phyloP scores from a whole-genome alignment of 805 yeast species.

The Metschnikowia shivogae region DNA sequence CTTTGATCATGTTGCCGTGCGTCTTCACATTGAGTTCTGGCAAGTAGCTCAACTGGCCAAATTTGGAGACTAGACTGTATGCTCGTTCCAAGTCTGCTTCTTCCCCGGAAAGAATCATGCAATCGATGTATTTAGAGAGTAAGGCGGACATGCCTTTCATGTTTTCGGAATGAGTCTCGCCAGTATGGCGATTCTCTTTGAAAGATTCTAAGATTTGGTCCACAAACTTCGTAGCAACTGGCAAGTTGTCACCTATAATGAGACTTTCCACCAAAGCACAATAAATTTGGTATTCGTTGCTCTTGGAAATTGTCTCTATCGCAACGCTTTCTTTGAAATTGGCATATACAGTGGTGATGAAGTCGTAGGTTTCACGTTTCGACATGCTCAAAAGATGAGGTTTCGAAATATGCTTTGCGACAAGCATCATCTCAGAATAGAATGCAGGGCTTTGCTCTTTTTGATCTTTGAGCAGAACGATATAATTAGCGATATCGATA shows the following conservation, averaged over 20 bases:
- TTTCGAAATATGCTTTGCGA: conserved; percentile 23
- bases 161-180: conserved; percentile 10
- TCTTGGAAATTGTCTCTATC: conserved; percentile 13
- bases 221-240: conserved; percentile 51
- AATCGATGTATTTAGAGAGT: conserved; percentile 41
- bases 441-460: conserved; percentile 25
- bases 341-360: conserved; percentile 25
- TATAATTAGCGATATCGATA: conserved; percentile 15
- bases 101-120: conserved; percentile 25
- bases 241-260: conserved; percentile 45
- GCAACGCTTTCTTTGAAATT: conserved; percentile 26
- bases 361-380: conserved; percentile 22
- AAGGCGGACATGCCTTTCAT: conserved; percentile 32
- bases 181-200: conserved; percentile 20
- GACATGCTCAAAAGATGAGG: conserved; percentile 14
- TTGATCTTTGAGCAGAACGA: conserved; percentile 26
- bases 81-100: conserved; percentile 20
- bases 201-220: conserved; percentile 50
- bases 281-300: conserved; percentile 47
- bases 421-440: conserved; percentile 34
- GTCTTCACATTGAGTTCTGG: conserved; percentile 33
- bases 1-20: conserved; percentile 29
- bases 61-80: conserved; percentile 23
- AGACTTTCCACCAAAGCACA: conserved; percentile 49
- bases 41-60: conserved; percentile 27